Evolutionary conservation across 768 basidiomycete genomes (phyloP).

Genomic region (Phanerodontia chrysosporium): DNA sequence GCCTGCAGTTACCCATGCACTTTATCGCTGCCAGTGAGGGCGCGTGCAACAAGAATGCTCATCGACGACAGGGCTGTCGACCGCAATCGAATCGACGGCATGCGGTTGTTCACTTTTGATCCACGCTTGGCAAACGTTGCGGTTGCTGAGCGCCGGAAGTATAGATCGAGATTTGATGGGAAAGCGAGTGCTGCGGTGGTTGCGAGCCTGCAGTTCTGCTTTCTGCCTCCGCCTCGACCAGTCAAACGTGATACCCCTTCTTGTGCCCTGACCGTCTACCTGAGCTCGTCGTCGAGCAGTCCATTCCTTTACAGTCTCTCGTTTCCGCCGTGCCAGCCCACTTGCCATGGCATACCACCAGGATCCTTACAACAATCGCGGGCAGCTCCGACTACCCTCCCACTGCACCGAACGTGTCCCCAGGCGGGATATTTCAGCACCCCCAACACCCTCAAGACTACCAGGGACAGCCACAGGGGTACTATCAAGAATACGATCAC

Average conservation of each 20-base stretch:
- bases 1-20: too few relatives aligned
- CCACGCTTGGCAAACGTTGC: not conserved
- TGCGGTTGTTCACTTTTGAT: too few relatives aligned
- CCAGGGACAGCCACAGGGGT: conserved; percentile 10
- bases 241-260: conserved; percentile 1
- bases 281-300: conserved; percentile 7
- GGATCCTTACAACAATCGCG: conserved; percentile 20
- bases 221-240: not conserved
- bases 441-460: conserved; percentile 12
- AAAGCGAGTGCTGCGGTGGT: not conserved
- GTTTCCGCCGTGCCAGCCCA: not conserved
- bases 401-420: conserved; percentile 2
- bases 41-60: too few relatives aligned
- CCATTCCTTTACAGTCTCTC: conserved; percentile 11
- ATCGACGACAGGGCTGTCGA: too few relatives aligned
- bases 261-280: not conserved
- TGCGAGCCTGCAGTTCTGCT: conserved; percentile 1
- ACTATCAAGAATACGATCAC: conserved; percentile 23
- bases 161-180: conserved; percentile 1
- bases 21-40: too few relatives aligned
- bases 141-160: not conserved
- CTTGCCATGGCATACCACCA: conserved; percentile 27
- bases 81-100: too few relatives aligned
- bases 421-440: conserved; percentile 5
- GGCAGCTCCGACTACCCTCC: conserved; percentile 5